Conservation (phyloP, 768 basidiomycete species). For the Pisolithus marmoratus region DNA sequence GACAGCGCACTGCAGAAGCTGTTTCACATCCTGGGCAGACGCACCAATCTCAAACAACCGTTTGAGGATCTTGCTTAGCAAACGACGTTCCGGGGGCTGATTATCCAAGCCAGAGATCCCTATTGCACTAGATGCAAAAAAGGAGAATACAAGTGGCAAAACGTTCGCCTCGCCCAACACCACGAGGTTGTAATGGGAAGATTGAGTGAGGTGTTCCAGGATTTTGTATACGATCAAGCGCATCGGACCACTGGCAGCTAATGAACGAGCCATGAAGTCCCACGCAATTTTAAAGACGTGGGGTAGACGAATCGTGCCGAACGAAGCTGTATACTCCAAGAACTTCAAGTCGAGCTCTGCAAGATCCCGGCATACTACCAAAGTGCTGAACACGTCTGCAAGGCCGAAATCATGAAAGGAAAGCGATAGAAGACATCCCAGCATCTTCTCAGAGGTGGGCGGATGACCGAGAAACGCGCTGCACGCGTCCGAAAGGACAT, state of each 20-base stretch:
- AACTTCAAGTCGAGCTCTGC: conserved; percentile 39
- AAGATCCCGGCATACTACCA: conserved; percentile 33
- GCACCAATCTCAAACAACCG: conserved; percentile 74
- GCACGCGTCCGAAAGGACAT: conserved; percentile 56
- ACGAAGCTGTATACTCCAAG: conserved; percentile 32
- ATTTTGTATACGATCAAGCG: conserved; percentile 54
- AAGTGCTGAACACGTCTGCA: conserved; percentile 46
- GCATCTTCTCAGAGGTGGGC: conserved; percentile 44
- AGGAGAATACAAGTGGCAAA: conserved; percentile 41
- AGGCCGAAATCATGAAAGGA: conserved; percentile 60
- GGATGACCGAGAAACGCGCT: conserved; percentile 43
- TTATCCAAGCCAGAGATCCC: conserved; percentile 4
- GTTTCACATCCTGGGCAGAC: conserved; percentile 55
- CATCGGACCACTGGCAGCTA: conserved; percentile 32
- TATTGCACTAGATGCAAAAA: conserved; percentile 17
- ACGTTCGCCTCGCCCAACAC: conserved; percentile 57
- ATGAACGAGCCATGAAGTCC: conserved; percentile 37
- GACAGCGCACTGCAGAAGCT: conserved; percentile 55
- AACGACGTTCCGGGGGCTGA: conserved; percentile 38
- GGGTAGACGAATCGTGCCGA: conserved; percentile 51
- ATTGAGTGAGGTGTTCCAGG: conserved; percentile 54
- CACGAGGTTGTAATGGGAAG: conserved; percentile 66
- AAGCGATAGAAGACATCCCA: conserved; percentile 66
- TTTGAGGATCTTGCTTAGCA: conserved; percentile 57
- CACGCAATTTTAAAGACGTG: conserved; percentile 59